phyloP scores from a whole-genome alignment of 169 alveolate genomes.

The Plasmodium berghei region DNA sequence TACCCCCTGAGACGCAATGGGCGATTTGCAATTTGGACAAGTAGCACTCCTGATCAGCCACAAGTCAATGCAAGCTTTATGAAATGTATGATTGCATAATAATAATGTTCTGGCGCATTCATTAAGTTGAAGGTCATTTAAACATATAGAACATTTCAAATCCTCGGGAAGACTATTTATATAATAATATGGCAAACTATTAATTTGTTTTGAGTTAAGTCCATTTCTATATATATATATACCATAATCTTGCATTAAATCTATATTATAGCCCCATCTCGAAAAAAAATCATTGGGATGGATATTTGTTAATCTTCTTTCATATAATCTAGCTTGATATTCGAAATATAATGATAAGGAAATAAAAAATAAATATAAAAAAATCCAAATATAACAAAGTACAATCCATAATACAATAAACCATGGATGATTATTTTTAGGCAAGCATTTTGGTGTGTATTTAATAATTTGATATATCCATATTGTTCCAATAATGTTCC shows the following conservation, averaged over 20 bases:
- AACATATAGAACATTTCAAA: slow-evolving; percentile 50
- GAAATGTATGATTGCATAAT: slow-evolving; percentile 86
- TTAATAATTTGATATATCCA: slow-evolving; percentile 79
- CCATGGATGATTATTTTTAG: slow-evolving; percentile 86
- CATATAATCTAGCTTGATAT: slow-evolving; percentile 70
- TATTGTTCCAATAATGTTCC: slow-evolving; percentile 85
- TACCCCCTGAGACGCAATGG: slow-evolving; percentile 70
- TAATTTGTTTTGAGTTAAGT: slow-evolving; percentile 41
- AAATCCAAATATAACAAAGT: slow-evolving; percentile 85
- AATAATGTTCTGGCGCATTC: slow-evolving; percentile 82
- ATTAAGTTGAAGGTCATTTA: slow-evolving; percentile 47
- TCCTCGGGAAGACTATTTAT: slow-evolving; percentile 25
- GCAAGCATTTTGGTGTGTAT: slow-evolving; percentile 84
- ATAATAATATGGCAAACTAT: slow-evolving; percentile 49
- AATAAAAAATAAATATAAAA: slow-evolving; percentile 82
- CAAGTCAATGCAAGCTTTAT: slow-evolving; percentile 85
- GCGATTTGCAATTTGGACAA: slow-evolving; percentile 86
- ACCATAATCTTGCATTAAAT: slow-evolving; percentile 84
- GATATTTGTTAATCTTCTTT: slow-evolving; percentile 77
- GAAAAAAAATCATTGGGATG: slow-evolving; percentile 81
- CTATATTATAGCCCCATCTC: slow-evolving; percentile 36
- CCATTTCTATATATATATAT: slow-evolving; percentile 84
- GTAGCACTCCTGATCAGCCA: slow-evolving; percentile 88
- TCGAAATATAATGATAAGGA: slow-evolving; percentile 47
- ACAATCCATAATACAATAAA: slow-evolving; percentile 84